Evolutionary conservation across 1,284 basidiomycete species (phyloP), one percentile per base, ranked within the genome.

Genomic region (Exobasidium rhododendri): DNA sequence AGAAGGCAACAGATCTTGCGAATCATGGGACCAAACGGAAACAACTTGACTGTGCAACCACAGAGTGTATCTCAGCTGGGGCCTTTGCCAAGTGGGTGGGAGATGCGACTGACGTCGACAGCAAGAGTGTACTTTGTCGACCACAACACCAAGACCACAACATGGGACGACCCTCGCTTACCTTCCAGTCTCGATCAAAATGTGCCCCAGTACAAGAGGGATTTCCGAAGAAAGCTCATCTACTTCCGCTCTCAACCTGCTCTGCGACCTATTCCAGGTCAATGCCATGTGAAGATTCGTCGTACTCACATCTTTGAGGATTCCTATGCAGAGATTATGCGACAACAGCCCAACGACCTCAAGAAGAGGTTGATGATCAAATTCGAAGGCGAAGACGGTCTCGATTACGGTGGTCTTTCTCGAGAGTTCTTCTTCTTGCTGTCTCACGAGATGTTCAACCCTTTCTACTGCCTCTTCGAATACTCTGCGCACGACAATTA

Each of bases 361-460:
- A 98, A 97, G 85, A 92, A 93, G 83, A 84, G 96, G 65, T 82
- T 99, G 73, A 97, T 97, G 90, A 91, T 99, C 82, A 97, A 90
- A 84, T 99, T 99, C 77, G 94, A 97, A 69, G 93, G 94, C 54
- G 94, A 98, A 81, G 96, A 98, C 80, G 96, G 94, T 72, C 81
- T 98, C 69, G 96, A 98, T 83, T 98, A 97, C 75, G 94, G 94
- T 80, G 94, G 94, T 83, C 86, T 97, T 53, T 94, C 93, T 50
- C 92, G 93, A 84, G 94, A 98, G 83, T 97, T 94, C 89, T 98
- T 98, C 87, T 99, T 98, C 91, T 83, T 99, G 60, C 85, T 99
- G 59, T 97, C 93, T 31, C 96, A 98, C 82, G 96, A 98, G 68
- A 82, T 82, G 81, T 82, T 83, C 77, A 82, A 82, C 70, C 79